Evolutionary conservation across 345 rosid genomes (phyloP).

Genomic region (Rhodamnia argentea): DNA sequence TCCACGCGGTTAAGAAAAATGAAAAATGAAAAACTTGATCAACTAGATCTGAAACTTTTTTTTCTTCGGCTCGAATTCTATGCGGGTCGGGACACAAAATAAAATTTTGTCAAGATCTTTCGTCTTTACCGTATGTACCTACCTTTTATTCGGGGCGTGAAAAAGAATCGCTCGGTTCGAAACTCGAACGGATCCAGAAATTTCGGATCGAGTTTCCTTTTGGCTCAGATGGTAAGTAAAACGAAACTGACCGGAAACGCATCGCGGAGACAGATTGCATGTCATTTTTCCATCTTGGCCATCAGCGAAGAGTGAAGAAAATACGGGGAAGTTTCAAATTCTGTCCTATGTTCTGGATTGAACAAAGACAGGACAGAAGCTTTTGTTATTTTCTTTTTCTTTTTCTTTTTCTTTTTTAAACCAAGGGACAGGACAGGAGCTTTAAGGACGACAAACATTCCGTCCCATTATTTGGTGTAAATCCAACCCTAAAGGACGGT

Average conservation of each 20-base stretch:
- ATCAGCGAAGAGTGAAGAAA: background rate
- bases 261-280: background rate
- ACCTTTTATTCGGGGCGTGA: too few species aligned
- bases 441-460: too few species aligned
- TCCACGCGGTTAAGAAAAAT: background rate
- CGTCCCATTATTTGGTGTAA: too few species aligned
- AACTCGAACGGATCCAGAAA: background rate
- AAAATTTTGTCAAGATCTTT: background rate
- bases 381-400: too few species aligned
- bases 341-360: background rate
- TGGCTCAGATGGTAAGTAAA: background rate
- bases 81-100: background rate
- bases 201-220: background rate
- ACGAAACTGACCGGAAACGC: background rate
- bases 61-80: background rate
- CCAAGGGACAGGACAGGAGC: too few species aligned
- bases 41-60: background rate
- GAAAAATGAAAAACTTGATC: background rate
- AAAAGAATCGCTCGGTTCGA: background rate
- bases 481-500: too few species aligned
- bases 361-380: background rate
- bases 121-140: too few species aligned
- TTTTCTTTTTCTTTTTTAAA: too few species aligned
- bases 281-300: background rate
- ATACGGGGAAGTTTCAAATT: background rate